A percentile compares a stretch with the other conserved stretches of the same genome.
phyloP scores from a whole-genome alignment of 176 grass and related monocot genomes.

The Hsuehochloa calcarea region DNA sequence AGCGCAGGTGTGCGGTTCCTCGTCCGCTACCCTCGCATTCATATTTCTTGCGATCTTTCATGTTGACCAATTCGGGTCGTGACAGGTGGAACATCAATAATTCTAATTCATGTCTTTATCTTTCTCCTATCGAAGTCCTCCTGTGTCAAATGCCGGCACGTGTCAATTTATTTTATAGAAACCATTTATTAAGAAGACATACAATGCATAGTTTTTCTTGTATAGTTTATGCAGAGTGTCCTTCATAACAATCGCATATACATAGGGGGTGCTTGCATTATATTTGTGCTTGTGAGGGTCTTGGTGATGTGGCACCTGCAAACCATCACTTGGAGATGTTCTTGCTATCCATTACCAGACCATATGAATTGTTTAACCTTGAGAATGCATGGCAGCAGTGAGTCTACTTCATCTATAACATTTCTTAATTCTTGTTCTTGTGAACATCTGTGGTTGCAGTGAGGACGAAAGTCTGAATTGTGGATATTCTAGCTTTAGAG shows the following conservation, averaged over 20 bases:
- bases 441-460: slow-evolving; percentile 55
- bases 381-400: neutral
- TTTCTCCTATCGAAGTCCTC: too few species aligned
- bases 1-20: too few species aligned
- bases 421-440: slow-evolving; percentile 25
- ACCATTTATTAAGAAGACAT: too few species aligned
- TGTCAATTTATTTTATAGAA: too few species aligned
- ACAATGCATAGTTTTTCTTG: too few species aligned
- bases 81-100: too few species aligned
- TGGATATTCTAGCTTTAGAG: slow-evolving; percentile 98
- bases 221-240: neutral
- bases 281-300: neutral
- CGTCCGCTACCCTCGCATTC: too few species aligned
- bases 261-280: neutral
- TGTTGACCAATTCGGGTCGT: too few species aligned
- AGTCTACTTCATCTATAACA: slow-evolving; percentile 18
- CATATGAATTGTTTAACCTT: slow-evolving; percentile 14
- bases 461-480: slow-evolving; percentile 79
- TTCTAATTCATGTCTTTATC: too few species aligned
- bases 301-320: neutral
- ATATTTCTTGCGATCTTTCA: too few species aligned
- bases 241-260: neutral
- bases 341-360: neutral
- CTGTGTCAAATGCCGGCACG: too few species aligned
- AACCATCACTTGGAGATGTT: neutral